Conservation (phyloP, 495 filamentous ascomycete genomes). For the Astrothelium macrocarpum region DNA sequence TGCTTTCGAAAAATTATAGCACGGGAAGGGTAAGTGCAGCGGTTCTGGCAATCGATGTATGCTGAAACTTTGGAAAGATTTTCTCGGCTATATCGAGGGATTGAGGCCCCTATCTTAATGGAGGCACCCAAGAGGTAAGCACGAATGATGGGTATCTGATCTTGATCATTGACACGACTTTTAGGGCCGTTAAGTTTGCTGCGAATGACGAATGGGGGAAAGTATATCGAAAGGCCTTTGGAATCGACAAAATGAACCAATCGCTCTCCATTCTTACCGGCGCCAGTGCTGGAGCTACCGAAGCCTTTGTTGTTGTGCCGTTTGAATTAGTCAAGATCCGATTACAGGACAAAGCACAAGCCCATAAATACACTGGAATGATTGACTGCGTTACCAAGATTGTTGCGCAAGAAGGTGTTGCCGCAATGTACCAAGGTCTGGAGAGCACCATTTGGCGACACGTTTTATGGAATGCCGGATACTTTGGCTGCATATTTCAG, state of each 20-base stretch:
- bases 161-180: neutral
- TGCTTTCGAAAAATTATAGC: conserved; percentile 93
- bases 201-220: conserved; percentile 97
- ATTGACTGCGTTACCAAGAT: conserved; percentile 85
- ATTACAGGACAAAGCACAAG: conserved; percentile 89
- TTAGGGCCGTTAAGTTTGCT: conserved; percentile 87
- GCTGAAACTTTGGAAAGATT: conserved; percentile 41
- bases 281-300: conserved; percentile 88
- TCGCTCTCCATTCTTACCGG: conserved; percentile 82
- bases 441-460: conserved; percentile 96
- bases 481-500: conserved; percentile 98
- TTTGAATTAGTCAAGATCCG: conserved; percentile 96
- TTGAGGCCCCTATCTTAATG: conserved; percentile 93
- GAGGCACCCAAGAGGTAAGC: conserved; percentile 80
- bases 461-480: conserved; percentile 92
- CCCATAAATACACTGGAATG: conserved; percentile 86
- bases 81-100: conserved; percentile 89
- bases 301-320: conserved; percentile 89
- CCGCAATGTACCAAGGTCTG: conserved; percentile 92
- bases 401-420: conserved; percentile 66
- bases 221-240: conserved; percentile 78
- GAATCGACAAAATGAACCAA: conserved; percentile 78
- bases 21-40: conserved; percentile 70
- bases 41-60: conserved; percentile 8
- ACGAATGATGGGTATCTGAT: neutral